A percentile compares a stretch with the other conserved stretches of the same genome.
phyloP scores from a whole-genome alignment of 768 basidiomycete genomes.

The Multifurca ochricompacta region DNA sequence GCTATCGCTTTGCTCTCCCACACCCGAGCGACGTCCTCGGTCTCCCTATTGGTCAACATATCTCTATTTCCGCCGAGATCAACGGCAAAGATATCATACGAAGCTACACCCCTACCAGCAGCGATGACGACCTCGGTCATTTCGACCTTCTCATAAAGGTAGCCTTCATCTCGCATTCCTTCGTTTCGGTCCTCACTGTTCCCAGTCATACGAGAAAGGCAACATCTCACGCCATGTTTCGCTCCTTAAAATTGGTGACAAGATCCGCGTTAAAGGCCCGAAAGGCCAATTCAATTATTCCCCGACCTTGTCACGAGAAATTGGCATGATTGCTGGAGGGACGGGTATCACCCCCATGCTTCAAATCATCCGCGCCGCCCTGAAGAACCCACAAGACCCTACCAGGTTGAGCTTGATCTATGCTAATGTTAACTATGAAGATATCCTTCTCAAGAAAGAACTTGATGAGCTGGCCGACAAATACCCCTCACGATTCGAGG shows the following conservation, averaged over 20 bases:
- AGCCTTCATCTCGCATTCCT: slow-evolving; percentile 4
- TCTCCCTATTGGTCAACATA: slow-evolving; percentile 95
- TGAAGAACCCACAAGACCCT: slow-evolving; percentile 80
- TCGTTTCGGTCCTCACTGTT: not conserved
- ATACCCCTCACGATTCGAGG: slow-evolving; percentile 62
- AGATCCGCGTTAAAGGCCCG: slow-evolving; percentile 87
- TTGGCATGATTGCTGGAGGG: slow-evolving; percentile 98
- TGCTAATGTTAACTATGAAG: slow-evolving; percentile 89
- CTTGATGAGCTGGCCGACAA: slow-evolving; percentile 67
- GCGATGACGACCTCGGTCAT: slow-evolving; percentile 85
- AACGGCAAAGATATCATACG: slow-evolving; percentile 85
- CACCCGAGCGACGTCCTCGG: slow-evolving; percentile 71
- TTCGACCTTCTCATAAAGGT: slow-evolving; percentile 99
- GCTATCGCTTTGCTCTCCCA: slow-evolving; percentile 89
- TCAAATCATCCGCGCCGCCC: slow-evolving; percentile 90
- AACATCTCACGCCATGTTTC: slow-evolving; percentile 89
- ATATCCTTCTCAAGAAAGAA: slow-evolving; percentile 86
- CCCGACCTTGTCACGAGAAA: slow-evolving; percentile 59
- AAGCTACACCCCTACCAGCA: slow-evolving; percentile 93
- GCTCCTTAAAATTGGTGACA: slow-evolving; percentile 79
- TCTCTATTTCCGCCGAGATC: slow-evolving; percentile 84
- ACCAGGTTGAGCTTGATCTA: slow-evolving; percentile 87
- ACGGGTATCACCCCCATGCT: slow-evolving; percentile 99
- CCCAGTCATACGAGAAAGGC: slow-evolving; percentile 90
- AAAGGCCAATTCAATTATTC: slow-evolving; percentile 90